Evolutionary conservation across 2,329 filamentous ascomycete genomes (phyloP), one percentile per base, ranked within the genome.

Genomic region (Pseudogymnoascus sp.): DNA sequence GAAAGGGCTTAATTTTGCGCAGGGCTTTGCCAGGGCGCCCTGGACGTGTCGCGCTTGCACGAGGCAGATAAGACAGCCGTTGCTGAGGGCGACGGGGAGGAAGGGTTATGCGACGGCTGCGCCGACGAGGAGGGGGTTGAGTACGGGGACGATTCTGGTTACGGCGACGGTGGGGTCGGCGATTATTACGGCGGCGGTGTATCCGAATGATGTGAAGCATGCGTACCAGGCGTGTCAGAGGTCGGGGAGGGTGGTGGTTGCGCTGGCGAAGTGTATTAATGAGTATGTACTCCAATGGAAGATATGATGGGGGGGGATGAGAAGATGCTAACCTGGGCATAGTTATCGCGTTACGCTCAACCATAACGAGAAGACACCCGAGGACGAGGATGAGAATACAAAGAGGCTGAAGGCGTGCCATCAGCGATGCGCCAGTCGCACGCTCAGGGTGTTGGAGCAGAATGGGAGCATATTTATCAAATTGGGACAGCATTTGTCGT

Each of bases 391-490:
- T 61, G 84, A 91, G 73, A 85, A 86, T 72, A 79, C 84, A n/a
- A 79, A 76, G n/a, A 75, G 89, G 38, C 79, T 99, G 61, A 89
- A 86, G 69, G 87, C 87, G 67, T 97, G 95, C 73, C 95, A 99
- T 76, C 89, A 96, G 74, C 85, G 95, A 75, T 99, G 95, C 77
- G 95, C 95, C 31, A 84, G 91, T 70, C 86, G 95, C 66, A 97
- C 95, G 0, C 79, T 97, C 44, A 84, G 82, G 64, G 93, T 96
- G 1, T 78, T 97, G 67, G 95, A 99, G 81, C 91, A 90, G 80
- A 97, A 97, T 75, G 95, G 96, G 25, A 96, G 93, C 28, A 96
- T 99, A 67, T 99, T 97, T 71, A 97, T 99, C 75, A 99, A 99
- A 77, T 80, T 99, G 40, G 95, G 95, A 6, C 95, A 99, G 72